Evolutionary conservation across 805 yeast genomes (phyloP).

Genomic region (Metschnikowia drakensbergensis): DNA sequence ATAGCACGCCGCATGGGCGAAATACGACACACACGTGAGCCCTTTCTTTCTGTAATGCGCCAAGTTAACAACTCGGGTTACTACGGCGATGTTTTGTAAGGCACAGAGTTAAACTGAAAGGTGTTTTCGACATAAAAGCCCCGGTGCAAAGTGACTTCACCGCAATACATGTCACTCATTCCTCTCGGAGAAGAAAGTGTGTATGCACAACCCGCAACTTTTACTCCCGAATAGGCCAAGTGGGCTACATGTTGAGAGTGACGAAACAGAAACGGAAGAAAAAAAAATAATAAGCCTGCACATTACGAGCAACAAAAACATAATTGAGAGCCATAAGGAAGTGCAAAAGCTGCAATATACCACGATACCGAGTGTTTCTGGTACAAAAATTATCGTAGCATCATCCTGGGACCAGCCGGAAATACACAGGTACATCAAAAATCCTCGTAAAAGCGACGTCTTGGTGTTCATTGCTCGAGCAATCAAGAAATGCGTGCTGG

Average conservation of each 20-base stretch:
- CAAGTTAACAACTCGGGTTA: too few relatives aligned
- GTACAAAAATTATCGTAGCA: not conserved
- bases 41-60: too few relatives aligned
- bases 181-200: not conserved
- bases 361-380: not conserved
- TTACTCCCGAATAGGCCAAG: conserved; percentile 9
- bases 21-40: not conserved
- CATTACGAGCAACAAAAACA: conserved; percentile 4
- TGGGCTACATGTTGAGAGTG: conserved; percentile 12
- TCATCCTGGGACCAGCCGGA: not conserved
- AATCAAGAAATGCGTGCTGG: conserved; percentile 9
- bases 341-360: not conserved
- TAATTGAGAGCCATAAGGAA: not conserved
- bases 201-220: not conserved
- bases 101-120: not conserved
- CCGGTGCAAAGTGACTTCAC: not conserved
- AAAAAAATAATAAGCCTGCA: conserved; percentile 12
- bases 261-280: conserved; percentile 6
- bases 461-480: conserved; percentile 8
- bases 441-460: not conserved
- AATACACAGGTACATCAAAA: not conserved
- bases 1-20: not conserved
- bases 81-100: not conserved
- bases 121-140: not conserved
- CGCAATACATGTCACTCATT: conserved; percentile 2